These are phyloP conservation scores for Pseudozyma tsukubaensis DNA, from an alignment of 1,284 basidiomycete genomes.

Conservation along the genomic window DNA sequence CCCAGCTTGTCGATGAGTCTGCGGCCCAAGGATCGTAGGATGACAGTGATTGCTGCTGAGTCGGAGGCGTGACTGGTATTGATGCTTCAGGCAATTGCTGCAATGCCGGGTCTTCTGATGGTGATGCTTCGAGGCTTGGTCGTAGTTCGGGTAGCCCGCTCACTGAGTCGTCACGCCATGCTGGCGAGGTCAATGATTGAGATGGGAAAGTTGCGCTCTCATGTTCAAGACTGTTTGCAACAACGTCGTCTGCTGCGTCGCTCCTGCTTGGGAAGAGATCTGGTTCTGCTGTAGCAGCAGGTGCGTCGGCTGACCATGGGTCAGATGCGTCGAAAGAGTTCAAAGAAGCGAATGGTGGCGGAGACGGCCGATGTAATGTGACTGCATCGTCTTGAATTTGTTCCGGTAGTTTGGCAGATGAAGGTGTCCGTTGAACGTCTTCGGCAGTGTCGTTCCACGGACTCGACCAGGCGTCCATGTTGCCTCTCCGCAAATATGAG, in stretches of 20 bases:
- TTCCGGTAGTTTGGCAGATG: background rate
- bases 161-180: background rate
- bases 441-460: conserved; percentile 36
- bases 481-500: background rate
- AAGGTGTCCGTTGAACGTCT: background rate
- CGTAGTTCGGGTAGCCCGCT: background rate
- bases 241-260: background rate
- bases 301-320: conserved; percentile 27
- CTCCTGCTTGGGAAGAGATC: background rate
- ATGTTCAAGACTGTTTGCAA: background rate
- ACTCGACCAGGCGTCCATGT: conserved; percentile 50
- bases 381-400: background rate
- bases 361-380: background rate
- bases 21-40: conserved; percentile 34
- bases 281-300: conserved; percentile 1
- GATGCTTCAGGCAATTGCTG: background rate
- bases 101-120: background rate
- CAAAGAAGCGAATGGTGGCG: conserved; percentile 17
- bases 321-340: conserved; percentile 36
- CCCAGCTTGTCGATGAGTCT: conserved; percentile 21
- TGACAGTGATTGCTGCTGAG: conserved; percentile 10
- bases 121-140: background rate
- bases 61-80: background rate
- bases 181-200: background rate
- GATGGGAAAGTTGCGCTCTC: background rate